These are phyloP conservation scores for Pleurotus salmoneostramineus DNA, from an alignment of 768 basidiomycete species.

Conservation along the genomic window DNA sequence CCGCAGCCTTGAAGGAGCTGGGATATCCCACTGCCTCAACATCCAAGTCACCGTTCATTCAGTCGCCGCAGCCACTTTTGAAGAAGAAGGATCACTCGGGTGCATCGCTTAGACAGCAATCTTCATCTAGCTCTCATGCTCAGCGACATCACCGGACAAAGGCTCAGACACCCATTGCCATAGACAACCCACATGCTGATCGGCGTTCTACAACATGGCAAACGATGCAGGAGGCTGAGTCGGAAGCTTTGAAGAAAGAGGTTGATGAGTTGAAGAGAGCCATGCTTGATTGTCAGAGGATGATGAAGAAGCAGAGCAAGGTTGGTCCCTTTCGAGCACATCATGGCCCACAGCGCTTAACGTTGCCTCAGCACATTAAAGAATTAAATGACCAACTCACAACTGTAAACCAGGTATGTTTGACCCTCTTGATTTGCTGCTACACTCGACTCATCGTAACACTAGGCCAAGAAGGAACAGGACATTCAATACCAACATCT, in stretches of 20 bases:
- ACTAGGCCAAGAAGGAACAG: slow-evolving; percentile 41
- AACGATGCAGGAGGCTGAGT: slow-evolving; percentile 38
- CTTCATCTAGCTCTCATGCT: neutral
- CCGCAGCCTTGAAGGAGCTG: no score
- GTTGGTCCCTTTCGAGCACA: slow-evolving; percentile 15
- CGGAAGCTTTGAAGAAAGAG: slow-evolving; percentile 53
- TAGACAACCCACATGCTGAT: neutral
- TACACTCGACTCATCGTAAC: neutral
- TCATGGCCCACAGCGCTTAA: slow-evolving; percentile 1
- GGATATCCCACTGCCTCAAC: no score
- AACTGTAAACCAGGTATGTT: slow-evolving; percentile 31
- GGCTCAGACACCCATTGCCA: neutral
- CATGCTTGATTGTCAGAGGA: slow-evolving; percentile 43
- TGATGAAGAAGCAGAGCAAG: slow-evolving; percentile 52
- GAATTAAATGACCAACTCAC: slow-evolving; percentile 43
- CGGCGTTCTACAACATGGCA: neutral
- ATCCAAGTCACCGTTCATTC: neutral
- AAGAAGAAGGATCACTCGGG: neutral
- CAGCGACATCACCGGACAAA: neutral
- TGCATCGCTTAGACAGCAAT: neutral
- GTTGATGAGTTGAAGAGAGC: slow-evolving; percentile 51
- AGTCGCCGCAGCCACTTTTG: neutral
- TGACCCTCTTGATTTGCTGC: neutral
- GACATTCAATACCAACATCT: slow-evolving; percentile 39
- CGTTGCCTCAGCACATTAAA: slow-evolving; percentile 40